Base-by-base conservation (phyloP, 2,329 filamentous ascomycete species). In the Sphaerulina vaccinii region DNA sequence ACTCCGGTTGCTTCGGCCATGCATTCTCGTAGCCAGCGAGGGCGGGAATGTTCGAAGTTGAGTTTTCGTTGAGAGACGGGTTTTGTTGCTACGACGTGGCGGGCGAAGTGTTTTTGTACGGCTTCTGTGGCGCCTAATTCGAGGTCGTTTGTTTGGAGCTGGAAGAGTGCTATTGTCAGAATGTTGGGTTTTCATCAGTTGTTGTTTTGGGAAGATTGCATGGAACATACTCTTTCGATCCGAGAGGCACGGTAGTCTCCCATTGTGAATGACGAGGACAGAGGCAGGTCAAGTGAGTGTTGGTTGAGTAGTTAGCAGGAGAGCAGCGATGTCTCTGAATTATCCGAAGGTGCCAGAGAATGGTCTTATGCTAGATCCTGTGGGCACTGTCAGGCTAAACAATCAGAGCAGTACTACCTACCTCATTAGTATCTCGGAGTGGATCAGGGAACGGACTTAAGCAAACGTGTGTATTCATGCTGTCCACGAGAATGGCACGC, bases 1-100 rank as follows among this genome's bases (percentile, higher is more conserved):
- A 81, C 78, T 2, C 80, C 79, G 1, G 77, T 77, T 3, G 78
- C 78, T 62, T 83, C 80, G 3, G 77, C 80, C 55, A 77, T 69
- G 68, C 77, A 48, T 23, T 83, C 78, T 45, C 80, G 69, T 32
- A 82, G 65, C 72, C 76, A 78, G 51, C 77, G 69, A 9, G 80
- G 80, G 42, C 80, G 71, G 2, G 67, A 52, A 55, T 77, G 73
- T 64, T 83, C 80, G 54, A 81, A 81, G 59, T 79, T 70, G 44
- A 83, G 74, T 56, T 75, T 79, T 13, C 76, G 71, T 59, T 81
- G 74, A 3, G 78, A 77, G 7, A 83, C 73, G 8, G 78, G 74
- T 55, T 75, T 76, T 3, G 73, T 58, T 18, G 73, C 63, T 8
- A 81, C 73, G 15, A 81, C 77, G 62, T 79, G 71, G 16, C 78